Conservation (phyloP, 441 rosid genomes). For the Geranium incanum region DNA sequence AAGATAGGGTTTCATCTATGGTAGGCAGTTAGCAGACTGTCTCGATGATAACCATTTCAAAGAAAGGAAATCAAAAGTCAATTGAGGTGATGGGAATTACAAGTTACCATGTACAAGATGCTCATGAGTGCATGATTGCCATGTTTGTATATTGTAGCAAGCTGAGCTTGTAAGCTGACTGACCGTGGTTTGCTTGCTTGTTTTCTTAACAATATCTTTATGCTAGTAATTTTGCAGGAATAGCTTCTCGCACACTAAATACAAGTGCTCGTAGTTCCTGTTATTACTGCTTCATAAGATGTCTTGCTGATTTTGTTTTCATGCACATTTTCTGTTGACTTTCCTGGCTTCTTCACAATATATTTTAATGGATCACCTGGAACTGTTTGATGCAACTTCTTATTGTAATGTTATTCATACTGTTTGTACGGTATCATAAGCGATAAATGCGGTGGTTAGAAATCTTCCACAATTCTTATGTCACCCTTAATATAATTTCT, state of each 20-base stretch:
- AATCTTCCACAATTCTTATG: too few species aligned
- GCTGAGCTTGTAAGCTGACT: not conserved
- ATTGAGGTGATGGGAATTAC: not conserved
- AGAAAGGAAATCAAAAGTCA: not conserved
- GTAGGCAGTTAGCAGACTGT: not conserved
- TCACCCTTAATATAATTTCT: not conserved
- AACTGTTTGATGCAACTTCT: not conserved
- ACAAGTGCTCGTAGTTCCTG: not conserved
- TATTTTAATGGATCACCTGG: not conserved
- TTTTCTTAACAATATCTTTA: not conserved
- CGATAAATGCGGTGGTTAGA: not conserved
- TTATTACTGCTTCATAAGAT: not conserved
- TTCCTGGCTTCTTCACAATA: not conserved
- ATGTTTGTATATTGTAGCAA: not conserved
- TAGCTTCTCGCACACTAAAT: not conserved
- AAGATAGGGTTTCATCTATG: not conserved
- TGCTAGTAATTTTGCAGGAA: not conserved
- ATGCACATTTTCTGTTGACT: not conserved
- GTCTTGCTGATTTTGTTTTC: not conserved
- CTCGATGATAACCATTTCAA: not conserved
- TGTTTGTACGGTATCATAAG: not conserved
- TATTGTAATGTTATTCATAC: not conserved
- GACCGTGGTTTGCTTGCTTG: not conserved
- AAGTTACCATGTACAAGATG: conserved; percentile 4
- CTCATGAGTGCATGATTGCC: not conserved